Conservation (phyloP, 495 filamentous ascomycete species). For the Filosporella fistucella region DNA sequence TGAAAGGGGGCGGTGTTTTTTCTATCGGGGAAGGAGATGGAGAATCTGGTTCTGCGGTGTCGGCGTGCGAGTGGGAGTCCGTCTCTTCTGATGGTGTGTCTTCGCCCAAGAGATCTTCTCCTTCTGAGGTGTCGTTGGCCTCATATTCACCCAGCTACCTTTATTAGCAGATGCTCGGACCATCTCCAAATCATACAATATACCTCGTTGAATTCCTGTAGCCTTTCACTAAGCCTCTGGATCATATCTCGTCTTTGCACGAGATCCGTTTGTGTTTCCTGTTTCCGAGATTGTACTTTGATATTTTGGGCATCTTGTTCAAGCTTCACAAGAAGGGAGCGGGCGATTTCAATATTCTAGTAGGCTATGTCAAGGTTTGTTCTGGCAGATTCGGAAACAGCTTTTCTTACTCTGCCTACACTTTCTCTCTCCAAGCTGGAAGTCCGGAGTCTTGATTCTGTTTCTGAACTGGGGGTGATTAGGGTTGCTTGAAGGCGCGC, state of each 20-base stretch:
- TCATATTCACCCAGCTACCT: constrained; percentile 8
- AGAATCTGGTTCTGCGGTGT: constrained; percentile 9
- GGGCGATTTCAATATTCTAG: constrained; percentile 79
- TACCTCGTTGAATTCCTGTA: constrained; percentile 59
- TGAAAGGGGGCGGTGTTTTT: constrained; percentile 9
- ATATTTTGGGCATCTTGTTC: constrained; percentile 67
- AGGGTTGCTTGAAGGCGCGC: constrained; percentile 68
- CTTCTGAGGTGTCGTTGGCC: constrained; percentile 38
- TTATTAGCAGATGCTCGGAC: constrained; percentile 7
- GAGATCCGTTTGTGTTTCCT: constrained; percentile 64
- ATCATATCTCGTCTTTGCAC: constrained; percentile 56
- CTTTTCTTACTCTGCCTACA: constrained; percentile 51
- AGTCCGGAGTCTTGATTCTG: constrained; percentile 46
- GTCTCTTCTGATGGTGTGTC: constrained; percentile 29
- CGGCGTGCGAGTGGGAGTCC: constrained; percentile 18
- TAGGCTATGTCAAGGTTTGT: background rate
- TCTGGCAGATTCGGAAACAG: background rate
- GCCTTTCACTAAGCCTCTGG: constrained; percentile 53
- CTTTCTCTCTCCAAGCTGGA: constrained; percentile 70
- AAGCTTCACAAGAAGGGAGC: constrained; percentile 66
- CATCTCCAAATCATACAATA: background rate
- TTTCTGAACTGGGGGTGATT: constrained; percentile 58
- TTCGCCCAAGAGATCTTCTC: constrained; percentile 44
- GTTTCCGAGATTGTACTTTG: constrained; percentile 59
- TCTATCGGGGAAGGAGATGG: constrained; percentile 13